Evolutionary conservation across 1,284 basidiomycete genomes (phyloP).

Genomic region (Rhodotorula sp.): DNA sequence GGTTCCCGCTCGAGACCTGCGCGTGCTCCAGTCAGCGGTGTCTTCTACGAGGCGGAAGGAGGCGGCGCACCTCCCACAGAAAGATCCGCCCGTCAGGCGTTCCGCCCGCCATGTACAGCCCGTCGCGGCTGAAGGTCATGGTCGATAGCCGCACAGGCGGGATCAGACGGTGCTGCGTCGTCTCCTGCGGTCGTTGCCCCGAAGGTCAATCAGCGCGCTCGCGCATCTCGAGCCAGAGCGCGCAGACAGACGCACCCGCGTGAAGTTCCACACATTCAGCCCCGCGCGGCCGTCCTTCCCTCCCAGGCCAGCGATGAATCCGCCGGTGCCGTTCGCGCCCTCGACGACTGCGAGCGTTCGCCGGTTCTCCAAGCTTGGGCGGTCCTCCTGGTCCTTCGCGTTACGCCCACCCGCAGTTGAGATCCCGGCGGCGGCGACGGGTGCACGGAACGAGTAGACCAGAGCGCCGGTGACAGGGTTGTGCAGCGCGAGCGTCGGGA

Average conservation of each 20-base stretch:
- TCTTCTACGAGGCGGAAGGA: conserved; percentile 8
- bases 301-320: conserved; percentile 50
- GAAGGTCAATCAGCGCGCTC: background rate
- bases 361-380: conserved; percentile 7
- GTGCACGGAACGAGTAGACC: conserved; percentile 54
- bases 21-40: conserved; percentile 6
- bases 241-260: conserved; percentile 48
- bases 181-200: conserved; percentile 14
- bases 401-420: background rate
- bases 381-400: background rate
- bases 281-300: conserved; percentile 54
- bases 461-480: conserved; percentile 51
- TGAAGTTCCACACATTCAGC: conserved; percentile 55
- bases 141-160: conserved; percentile 84
- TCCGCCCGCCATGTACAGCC: conserved; percentile 80
- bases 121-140: conserved; percentile 70
- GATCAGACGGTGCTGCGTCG: conserved; percentile 76
- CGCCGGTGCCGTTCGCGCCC: conserved; percentile 50
- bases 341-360: conserved; percentile 49
- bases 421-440: conserved; percentile 39
- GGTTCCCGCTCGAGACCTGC: conserved; percentile 82
- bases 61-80: conserved; percentile 80
- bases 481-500: conserved; percentile 52
- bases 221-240: background rate
- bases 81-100: conserved; percentile 85